Percentiles rank a stretch among this genome's conserved stretches.
Conservation (phyloP, 345 rosid genomes). For the Linum usitatissimum region DNA sequence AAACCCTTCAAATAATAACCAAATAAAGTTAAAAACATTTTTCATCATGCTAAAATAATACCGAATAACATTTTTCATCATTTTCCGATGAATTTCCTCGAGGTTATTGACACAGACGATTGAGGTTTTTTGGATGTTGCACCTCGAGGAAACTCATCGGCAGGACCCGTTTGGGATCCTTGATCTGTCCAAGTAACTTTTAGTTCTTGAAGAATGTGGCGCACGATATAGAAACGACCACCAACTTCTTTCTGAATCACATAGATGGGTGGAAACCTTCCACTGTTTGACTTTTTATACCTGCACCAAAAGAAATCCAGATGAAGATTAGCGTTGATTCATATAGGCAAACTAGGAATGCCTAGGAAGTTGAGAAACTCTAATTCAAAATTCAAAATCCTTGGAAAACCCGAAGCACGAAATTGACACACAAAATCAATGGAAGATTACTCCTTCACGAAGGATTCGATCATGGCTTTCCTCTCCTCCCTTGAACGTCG, state of each 20-base stretch:
- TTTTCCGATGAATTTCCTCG: no score
- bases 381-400: not conserved
- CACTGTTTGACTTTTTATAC: not conserved
- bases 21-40: no score
- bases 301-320: not conserved
- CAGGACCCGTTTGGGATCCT: not conserved
- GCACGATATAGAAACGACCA: not conserved
- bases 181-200: not conserved
- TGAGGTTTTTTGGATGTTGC: not conserved
- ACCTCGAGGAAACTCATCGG: not conserved
- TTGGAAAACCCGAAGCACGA: not conserved
- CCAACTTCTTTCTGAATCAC: not conserved
- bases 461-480: not conserved
- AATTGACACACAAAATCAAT: not conserved
- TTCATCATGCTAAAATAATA: no score
- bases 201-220: slow-evolving; percentile 1
- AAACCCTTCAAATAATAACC: no score
- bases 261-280: not conserved
- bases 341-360: not conserved
- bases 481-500: slow-evolving; percentile 3
- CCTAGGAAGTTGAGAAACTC: not conserved
- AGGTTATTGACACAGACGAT: not conserved
- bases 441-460: not conserved
- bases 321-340: not conserved
- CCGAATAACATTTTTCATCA: no score